Evolutionary conservation across 331 rosid species (phyloP), one percentile per base, ranked within the genome.

Genomic region (Saraca asoca): DNA sequence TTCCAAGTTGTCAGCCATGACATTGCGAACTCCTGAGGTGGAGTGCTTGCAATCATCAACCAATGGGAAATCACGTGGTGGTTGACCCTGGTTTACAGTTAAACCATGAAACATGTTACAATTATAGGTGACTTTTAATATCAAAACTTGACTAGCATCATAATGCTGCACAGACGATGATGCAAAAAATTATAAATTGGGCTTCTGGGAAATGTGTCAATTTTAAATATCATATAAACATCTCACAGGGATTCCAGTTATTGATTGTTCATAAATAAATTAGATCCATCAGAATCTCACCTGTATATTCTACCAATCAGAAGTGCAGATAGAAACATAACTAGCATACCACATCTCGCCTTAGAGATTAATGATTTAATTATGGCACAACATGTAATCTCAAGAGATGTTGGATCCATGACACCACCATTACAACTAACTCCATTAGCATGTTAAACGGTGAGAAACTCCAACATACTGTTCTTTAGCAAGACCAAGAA

Each of bases 31-130:
- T 74, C 87, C 88, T 12, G 84, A 72, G 58, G 89, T 62, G 34
- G 86, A 64, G 64, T 77, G 82, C 65, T 88, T 94, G 91, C 87
- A 63, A 56, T 81, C 90, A 70, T 79, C 88, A 50, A 82, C 79
- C 79, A 86, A 64, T 7, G 89, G 82, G 64, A 88, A 88, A 64
- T 79, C 80, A 64, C 62, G 89, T 78, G 83, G 89, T 78, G 56
- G 95, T 38, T 84, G 96, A 44, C 56, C 84, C 77, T 83, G 91
- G 64, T 74, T 84, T 79, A 81, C 69, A 50, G 56, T 72, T 70
- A 80, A 75, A 66, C 82, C 85, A 85, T 76, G 85, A 83, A 80
- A 85, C 34, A 71, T 51, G 31, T 71, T 59, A 76, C 68, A 62
- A 64, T 39, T 59, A 71, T 45, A 64, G 31, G 19, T 62, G 68